Percentiles rank a stretch among this genome's conserved stretches.
phyloP scores from a whole-genome alignment of 139 green algal species.

The Spirogloea muscicola region DNA sequence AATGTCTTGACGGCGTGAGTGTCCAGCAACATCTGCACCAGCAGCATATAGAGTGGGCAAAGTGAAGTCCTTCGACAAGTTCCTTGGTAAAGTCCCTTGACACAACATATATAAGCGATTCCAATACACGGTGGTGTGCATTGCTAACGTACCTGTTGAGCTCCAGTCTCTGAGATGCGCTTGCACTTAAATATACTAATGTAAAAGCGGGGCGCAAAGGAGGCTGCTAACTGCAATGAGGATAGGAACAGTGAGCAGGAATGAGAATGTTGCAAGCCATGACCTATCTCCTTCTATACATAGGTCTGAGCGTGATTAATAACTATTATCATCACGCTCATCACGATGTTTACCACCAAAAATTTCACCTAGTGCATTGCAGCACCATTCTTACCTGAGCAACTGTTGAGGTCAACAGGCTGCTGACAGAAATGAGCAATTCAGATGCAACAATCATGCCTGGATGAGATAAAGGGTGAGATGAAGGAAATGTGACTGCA shows the following conservation, averaged over 20 bases:
- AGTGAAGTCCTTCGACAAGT: too few species aligned
- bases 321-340: too few species aligned
- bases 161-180: slow-evolving; percentile 48
- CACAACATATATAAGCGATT: not conserved
- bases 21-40: slow-evolving; percentile 75
- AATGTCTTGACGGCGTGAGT: slow-evolving; percentile 60
- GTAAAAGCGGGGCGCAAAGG: slow-evolving; percentile 76
- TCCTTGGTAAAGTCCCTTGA: not conserved
- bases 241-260: not conserved
- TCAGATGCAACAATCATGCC: too few species aligned
- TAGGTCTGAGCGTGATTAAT: too few species aligned
- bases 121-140: too few species aligned
- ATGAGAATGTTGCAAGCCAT: not conserved
- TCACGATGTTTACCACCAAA: too few species aligned
- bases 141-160: slow-evolving; percentile 56
- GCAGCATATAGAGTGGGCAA: too few species aligned
- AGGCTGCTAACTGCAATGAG: slow-evolving; percentile 65
- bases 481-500: not conserved
- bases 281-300: too few species aligned
- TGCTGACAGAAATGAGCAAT: too few species aligned
- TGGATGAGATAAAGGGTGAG: not conserved
- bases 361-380: too few species aligned
- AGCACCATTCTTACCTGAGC: not conserved
- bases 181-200: slow-evolving; percentile 56
- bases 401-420: not conserved